Conservation (phyloP, 129 eudicot genomes). For the Gnaphalium uliginosum region DNA sequence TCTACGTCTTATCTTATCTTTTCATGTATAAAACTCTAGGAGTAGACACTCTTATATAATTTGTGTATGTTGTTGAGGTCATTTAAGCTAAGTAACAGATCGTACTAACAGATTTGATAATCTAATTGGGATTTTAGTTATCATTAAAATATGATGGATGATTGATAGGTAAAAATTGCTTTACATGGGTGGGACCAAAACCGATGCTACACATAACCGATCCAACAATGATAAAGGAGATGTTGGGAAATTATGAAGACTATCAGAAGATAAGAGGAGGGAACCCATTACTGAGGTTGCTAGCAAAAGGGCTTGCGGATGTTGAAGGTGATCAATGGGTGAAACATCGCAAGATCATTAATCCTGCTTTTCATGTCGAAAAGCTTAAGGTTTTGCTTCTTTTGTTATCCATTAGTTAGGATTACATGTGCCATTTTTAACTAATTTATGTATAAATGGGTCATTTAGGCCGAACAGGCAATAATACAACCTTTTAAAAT, state of each 20-base stretch:
- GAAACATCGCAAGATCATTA: constrained; percentile 40
- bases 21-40: too few species aligned
- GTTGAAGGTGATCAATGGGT: constrained; percentile 39
- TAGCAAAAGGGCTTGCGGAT: constrained; percentile 28
- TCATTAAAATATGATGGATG: neutral
- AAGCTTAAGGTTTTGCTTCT: constrained; percentile 36
- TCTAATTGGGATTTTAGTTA: too few species aligned
- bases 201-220: constrained; percentile 33
- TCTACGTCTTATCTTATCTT: neutral
- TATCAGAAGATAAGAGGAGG: constrained; percentile 33
- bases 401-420: neutral
- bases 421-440: neutral
- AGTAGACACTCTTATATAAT: neutral
- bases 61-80: neutral
- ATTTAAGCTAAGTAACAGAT: too few species aligned
- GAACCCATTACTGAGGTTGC: constrained; percentile 30
- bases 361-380: constrained; percentile 39
- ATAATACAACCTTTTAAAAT: too few species aligned
- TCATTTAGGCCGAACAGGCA: too few species aligned
- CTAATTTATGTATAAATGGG: too few species aligned
- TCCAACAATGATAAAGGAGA: constrained; percentile 26
- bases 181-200: constrained; percentile 38
- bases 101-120: too few species aligned
- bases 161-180: constrained; percentile 36
- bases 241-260: constrained; percentile 25